Conservation (phyloP, 257 asterid genomes). For the Primulina eburnea region DNA sequence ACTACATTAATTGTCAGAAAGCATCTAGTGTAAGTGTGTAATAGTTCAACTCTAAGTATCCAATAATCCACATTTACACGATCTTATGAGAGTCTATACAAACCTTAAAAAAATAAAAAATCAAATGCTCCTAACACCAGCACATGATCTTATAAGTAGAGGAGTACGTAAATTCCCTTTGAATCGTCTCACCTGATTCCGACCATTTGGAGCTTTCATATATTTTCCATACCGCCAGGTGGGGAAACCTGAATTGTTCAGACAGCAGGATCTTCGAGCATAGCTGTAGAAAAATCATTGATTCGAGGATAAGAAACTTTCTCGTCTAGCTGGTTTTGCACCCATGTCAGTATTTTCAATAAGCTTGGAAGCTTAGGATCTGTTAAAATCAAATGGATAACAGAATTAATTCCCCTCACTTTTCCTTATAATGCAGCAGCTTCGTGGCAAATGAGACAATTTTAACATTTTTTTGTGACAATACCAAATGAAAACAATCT, state of each 20-base stretch:
- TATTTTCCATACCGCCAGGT: neutral
- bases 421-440: neutral
- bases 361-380: constrained; percentile 93
- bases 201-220: neutral
- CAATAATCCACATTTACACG: neutral
- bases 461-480: neutral
- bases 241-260: neutral
- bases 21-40: no score
- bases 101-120: neutral
- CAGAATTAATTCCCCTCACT: neutral
- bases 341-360: constrained; percentile 77
- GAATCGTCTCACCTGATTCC: neutral
- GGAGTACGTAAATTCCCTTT: neutral
- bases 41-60: neutral
- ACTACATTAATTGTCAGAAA: neutral
- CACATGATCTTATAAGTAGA: neutral
- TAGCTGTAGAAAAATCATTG: constrained; percentile 55
- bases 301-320: constrained; percentile 79
- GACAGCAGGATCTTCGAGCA: constrained; percentile 63
- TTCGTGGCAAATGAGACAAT: neutral
- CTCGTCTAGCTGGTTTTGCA: constrained; percentile 71
- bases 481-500: neutral
- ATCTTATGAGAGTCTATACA: neutral
- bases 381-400: constrained; percentile 31
- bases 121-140: neutral